phyloP scores from a whole-genome alignment of 225 moss, liverwort and hornwort species.

The Neckera pumila region DNA sequence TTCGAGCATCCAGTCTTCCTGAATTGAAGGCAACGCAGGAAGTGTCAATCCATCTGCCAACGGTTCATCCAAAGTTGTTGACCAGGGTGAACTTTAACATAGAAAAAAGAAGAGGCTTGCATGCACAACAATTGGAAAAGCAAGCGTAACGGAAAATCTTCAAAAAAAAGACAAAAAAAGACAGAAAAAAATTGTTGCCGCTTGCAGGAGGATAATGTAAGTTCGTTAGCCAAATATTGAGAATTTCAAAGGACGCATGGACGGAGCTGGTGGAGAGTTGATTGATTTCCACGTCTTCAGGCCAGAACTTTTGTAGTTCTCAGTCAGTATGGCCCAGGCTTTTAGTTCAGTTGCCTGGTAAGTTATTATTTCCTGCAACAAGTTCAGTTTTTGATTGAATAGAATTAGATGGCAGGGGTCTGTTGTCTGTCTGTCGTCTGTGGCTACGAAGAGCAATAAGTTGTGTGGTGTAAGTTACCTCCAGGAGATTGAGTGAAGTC shows the following conservation, averaged over 20 bases:
- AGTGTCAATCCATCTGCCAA: background rate
- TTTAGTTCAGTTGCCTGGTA: background rate
- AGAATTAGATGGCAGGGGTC: background rate
- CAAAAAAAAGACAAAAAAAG: background rate
- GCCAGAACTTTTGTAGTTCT: background rate
- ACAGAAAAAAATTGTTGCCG: no score
- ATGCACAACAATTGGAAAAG: background rate
- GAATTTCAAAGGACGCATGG: background rate
- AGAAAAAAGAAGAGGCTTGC: background rate
- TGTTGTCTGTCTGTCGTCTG: no score
- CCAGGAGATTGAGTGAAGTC: background rate
- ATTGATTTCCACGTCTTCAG: background rate
- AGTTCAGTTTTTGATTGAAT: background rate
- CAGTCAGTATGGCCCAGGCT: background rate
- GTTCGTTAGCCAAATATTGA: background rate
- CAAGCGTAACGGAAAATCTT: rapidly evolving
- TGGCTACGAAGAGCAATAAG: background rate
- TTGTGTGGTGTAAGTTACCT: background rate
- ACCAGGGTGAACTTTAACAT: background rate
- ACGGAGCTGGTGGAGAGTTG: background rate
- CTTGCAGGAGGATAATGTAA: background rate
- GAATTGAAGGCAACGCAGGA: background rate
- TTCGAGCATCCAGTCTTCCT: background rate
- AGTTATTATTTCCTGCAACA: background rate
- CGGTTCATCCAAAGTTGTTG: background rate